Percentiles rank a stretch among this genome's conserved stretches.
Evolutionary conservation across 371 early-diverging fungal genomes (phyloP).

Genomic region (Apophysomyces ossiformis): DNA sequence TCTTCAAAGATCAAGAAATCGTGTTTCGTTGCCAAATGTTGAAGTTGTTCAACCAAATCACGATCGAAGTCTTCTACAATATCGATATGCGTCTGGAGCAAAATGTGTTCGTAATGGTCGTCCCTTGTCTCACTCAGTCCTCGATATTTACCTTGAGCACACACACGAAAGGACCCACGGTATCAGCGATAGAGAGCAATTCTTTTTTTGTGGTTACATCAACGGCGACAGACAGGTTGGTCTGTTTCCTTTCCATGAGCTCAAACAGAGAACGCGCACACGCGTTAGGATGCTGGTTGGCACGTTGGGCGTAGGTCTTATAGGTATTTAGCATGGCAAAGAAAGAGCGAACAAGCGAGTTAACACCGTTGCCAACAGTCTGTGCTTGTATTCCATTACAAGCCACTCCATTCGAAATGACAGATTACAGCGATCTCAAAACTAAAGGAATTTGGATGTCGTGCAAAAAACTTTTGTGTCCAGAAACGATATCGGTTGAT

Average conservation of each 20-base stretch:
- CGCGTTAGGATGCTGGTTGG: constrained; percentile 60
- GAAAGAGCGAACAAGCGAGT: not conserved
- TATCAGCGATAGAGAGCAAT: constrained; percentile 85
- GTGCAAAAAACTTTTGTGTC: too few species aligned
- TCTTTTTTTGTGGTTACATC: constrained; percentile 90
- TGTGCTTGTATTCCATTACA: not conserved
- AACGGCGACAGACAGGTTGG: constrained; percentile 89
- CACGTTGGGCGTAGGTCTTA: constrained; percentile 62
- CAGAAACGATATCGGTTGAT: too few species aligned
- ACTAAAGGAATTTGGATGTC: too few species aligned
- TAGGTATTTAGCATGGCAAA: constrained; percentile 36
- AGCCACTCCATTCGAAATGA: not conserved
- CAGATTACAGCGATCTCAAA: too few species aligned
- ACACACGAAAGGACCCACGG: constrained; percentile 92
- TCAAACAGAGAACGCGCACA: constrained; percentile 77
- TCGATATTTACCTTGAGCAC: constrained; percentile 76
- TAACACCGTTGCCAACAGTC: not conserved
- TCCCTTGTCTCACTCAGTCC: constrained; percentile 10
- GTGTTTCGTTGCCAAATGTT: constrained; percentile 79
- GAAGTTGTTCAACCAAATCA: constrained; percentile 76
- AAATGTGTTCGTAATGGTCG: not conserved
- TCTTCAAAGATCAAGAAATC: constrained; percentile 97
- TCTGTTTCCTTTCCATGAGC: constrained; percentile 89
- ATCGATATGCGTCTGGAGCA: constrained; percentile 91
- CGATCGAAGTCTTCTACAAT: constrained; percentile 91